Conservation (phyloP, 2,329 filamentous ascomycete species). For the Akanthomyces dipterigenus region DNA sequence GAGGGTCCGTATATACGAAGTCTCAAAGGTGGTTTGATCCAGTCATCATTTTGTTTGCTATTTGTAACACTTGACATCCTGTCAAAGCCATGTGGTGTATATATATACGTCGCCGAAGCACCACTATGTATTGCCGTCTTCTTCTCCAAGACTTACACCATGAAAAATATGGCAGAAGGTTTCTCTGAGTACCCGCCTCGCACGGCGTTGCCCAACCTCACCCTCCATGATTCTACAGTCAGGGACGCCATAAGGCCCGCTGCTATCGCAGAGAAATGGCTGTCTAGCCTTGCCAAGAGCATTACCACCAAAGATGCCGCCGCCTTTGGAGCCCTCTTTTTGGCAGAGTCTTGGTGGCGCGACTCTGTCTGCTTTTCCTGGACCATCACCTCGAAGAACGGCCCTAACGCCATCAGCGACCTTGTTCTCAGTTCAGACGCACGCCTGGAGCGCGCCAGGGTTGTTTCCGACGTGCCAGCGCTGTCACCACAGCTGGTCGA, state of each 20-base stretch:
- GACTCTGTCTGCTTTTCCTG: conserved; percentile 17
- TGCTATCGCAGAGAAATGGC: not conserved
- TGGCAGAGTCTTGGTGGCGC: conserved; percentile 19
- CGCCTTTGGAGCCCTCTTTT: conserved; percentile 14
- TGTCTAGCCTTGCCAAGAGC: not conserved
- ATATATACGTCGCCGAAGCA: not conserved
- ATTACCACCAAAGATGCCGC: conserved; percentile 1
- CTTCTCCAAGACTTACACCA: not conserved
- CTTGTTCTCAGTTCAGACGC: conserved; percentile 12
- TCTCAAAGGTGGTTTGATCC: not conserved
- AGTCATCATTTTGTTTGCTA: not conserved
- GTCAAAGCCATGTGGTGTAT: no score
- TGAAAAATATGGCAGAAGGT: not conserved
- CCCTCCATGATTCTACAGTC: not conserved
- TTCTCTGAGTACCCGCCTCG: not conserved
- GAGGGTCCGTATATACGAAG: not conserved
- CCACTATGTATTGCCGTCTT: not conserved
- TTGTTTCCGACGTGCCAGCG: conserved; percentile 7
- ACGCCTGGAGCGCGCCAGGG: conserved; percentile 1
- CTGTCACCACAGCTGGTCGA: conserved; percentile 14
- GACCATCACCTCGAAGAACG: conserved; percentile 19
- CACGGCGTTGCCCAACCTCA: not conserved
- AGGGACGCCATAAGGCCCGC: not conserved
- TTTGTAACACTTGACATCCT: no score
- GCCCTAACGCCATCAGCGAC: conserved; percentile 10